Conservation (phyloP, 2,329 filamentous ascomycete species). For the Ceratocystis alfenasii region DNA sequence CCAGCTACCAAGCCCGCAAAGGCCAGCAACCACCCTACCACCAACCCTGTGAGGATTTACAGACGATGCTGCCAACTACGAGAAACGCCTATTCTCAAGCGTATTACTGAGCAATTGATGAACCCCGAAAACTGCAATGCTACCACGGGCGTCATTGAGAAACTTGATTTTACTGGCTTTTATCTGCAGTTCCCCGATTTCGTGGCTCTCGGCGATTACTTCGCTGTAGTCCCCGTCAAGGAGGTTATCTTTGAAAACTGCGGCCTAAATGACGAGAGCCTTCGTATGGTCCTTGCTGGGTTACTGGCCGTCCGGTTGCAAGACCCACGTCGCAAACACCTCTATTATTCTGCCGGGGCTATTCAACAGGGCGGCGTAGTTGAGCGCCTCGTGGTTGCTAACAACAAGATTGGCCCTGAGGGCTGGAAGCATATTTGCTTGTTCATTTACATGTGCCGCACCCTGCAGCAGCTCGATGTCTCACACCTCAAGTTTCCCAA, state of each 20-base stretch:
- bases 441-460: constrained; percentile 81
- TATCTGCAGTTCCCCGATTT: constrained; percentile 73
- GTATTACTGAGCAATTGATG: constrained; percentile 77
- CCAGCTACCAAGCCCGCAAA: constrained; percentile 37
- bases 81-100: constrained; percentile 84
- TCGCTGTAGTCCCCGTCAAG: constrained; percentile 83
- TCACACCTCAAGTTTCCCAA: constrained; percentile 69
- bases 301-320: constrained; percentile 67
- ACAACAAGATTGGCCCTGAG: constrained; percentile 76
- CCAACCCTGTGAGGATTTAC: constrained; percentile 85
- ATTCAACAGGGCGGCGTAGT: constrained; percentile 57
- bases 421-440: constrained; percentile 87
- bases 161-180: constrained; percentile 74
- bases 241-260: constrained; percentile 80
- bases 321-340: constrained; percentile 35
- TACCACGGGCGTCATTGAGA: constrained; percentile 63
- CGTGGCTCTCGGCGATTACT: constrained; percentile 79
- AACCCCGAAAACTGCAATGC: constrained; percentile 53
- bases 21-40: constrained; percentile 51
- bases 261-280: constrained; percentile 71
- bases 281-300: constrained; percentile 76
- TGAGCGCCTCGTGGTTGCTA: constrained; percentile 77
- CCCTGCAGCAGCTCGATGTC: constrained; percentile 73
- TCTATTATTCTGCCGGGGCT: constrained; percentile 28
- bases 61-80: constrained; percentile 85